Evolutionary conservation across 2,329 filamentous ascomycete species (phyloP).

Genomic region (Lasiodiplodia sp.): DNA sequence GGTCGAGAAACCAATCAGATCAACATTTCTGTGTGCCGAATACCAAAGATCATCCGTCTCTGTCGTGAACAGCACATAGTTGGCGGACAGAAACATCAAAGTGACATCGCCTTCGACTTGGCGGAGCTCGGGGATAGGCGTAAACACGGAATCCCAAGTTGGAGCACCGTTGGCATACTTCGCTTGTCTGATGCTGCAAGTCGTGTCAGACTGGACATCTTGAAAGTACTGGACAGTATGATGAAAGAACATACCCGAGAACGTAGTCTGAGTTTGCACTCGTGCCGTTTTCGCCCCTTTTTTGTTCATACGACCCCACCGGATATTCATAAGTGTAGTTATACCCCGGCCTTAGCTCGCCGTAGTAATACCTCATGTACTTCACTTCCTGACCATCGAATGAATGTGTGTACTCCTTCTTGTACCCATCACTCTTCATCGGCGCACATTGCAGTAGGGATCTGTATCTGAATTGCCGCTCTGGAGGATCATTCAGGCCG

Average conservation of each 20-base stretch:
- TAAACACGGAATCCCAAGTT: neutral
- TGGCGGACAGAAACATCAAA: slow-evolving; percentile 41
- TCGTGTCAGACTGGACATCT: neutral
- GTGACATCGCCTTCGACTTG: slow-evolving; percentile 40
- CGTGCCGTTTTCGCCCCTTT: neutral
- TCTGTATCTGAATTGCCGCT: slow-evolving; percentile 32
- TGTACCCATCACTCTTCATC: neutral
- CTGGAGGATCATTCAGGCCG: slow-evolving; percentile 37
- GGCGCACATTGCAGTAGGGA: neutral
- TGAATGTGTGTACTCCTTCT: neutral
- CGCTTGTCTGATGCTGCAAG: neutral
- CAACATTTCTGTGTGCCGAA: slow-evolving; percentile 33
- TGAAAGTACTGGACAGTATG: too few relatives aligned
- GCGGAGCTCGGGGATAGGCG: slow-evolving; percentile 40
- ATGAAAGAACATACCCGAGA: neutral
- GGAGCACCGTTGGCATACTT: neutral
- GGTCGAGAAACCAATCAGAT: too few relatives aligned
- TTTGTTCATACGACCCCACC: neutral
- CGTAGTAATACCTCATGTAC: slow-evolving; percentile 27
- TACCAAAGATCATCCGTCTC: slow-evolving; percentile 44
- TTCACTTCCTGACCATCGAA: neutral
- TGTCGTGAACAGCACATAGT: slow-evolving; percentile 37
- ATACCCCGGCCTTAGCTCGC: neutral
- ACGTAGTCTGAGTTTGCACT: neutral
- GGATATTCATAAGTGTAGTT: slow-evolving; percentile 10